These are phyloP conservation scores for Candida coquimbonensis DNA, from an alignment of 805 yeast species.

Conservation along the genomic window DNA sequence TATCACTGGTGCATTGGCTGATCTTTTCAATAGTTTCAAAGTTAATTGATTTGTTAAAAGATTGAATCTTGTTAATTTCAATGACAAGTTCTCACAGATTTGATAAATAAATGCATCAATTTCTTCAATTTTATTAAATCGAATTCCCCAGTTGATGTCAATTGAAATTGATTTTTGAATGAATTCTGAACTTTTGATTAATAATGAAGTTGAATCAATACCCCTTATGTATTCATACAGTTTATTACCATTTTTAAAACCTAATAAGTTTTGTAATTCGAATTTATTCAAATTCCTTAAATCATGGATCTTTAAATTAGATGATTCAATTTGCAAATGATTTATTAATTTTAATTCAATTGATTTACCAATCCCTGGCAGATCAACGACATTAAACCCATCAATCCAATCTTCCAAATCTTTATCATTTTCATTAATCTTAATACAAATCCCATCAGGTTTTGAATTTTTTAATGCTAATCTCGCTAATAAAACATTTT, in stretches of 20 bases:
- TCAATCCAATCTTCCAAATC: conserved; percentile 1
- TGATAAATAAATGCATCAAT: conserved; percentile 55
- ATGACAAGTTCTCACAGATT: conserved; percentile 51
- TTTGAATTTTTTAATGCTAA: conserved; percentile 68
- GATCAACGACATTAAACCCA: neutral
- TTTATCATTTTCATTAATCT: neutral
- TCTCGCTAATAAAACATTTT: conserved; percentile 71
- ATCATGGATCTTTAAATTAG: conserved; percentile 30
- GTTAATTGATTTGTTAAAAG: conserved; percentile 52
- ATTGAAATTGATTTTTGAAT: conserved; percentile 74
- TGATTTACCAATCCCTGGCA: conserved; percentile 58
- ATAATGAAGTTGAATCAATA: conserved; percentile 53
- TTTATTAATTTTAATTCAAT: conserved; percentile 32
- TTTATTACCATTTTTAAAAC: conserved; percentile 63
- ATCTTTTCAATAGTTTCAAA: conserved; percentile 58
- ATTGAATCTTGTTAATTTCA: conserved; percentile 40
- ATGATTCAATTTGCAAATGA: conserved; percentile 3
- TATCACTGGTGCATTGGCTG: conserved; percentile 59
- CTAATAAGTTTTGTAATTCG: conserved; percentile 44
- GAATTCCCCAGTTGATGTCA: conserved; percentile 86
- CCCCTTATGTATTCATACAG: conserved; percentile 59
- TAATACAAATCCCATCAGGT: conserved; percentile 51
- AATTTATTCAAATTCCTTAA: conserved; percentile 29
- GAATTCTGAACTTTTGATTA: conserved; percentile 44
- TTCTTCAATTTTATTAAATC: conserved; percentile 57